Evolutionary conservation across 208 protist species (phyloP).

Genomic region (Crithidia fasciculata): DNA sequence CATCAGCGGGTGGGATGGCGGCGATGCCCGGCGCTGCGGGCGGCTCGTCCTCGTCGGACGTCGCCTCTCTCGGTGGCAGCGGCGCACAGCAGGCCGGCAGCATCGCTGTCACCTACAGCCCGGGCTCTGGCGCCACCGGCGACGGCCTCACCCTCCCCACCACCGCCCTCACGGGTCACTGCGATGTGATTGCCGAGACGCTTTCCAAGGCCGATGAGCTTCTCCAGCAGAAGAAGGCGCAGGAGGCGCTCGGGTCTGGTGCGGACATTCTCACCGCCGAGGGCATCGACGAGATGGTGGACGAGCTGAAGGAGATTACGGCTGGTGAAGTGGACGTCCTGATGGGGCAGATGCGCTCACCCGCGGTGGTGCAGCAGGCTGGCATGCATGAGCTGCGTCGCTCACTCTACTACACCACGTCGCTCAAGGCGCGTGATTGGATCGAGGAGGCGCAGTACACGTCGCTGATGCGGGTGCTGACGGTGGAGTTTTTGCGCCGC

Average conservation of each 20-base stretch:
- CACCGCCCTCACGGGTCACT: constrained; percentile 77
- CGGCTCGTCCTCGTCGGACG: neutral
- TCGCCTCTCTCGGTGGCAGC: no score
- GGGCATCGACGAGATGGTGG: constrained; percentile 85
- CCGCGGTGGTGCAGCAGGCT: constrained; percentile 73
- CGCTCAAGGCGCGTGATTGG: constrained; percentile 72
- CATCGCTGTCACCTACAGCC: constrained; percentile 73
- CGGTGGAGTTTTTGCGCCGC: constrained; percentile 81
- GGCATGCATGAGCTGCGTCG: constrained; percentile 91
- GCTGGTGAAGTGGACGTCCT: constrained; percentile 62
- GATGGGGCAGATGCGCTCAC: constrained; percentile 53
- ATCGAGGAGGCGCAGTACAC: constrained; percentile 68
- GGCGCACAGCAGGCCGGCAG: constrained; percentile 9
- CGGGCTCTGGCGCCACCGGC: constrained; percentile 55
- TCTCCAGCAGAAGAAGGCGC: constrained; percentile 72
- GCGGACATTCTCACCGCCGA: constrained; percentile 80
- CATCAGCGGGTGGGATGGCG: neutral
- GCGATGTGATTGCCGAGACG: constrained; percentile 81
- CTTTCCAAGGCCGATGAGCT: constrained; percentile 88
- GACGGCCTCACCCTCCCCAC: constrained; percentile 63
- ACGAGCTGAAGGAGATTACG: constrained; percentile 72
- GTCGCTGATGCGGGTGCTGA: constrained; percentile 79
- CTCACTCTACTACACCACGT: constrained; percentile 86
- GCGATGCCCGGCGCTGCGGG: neutral
- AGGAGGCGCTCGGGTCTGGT: constrained; percentile 67